Conservation (phyloP, 2,329 filamentous ascomycete species). For the Aspergillus sp. region DNA sequence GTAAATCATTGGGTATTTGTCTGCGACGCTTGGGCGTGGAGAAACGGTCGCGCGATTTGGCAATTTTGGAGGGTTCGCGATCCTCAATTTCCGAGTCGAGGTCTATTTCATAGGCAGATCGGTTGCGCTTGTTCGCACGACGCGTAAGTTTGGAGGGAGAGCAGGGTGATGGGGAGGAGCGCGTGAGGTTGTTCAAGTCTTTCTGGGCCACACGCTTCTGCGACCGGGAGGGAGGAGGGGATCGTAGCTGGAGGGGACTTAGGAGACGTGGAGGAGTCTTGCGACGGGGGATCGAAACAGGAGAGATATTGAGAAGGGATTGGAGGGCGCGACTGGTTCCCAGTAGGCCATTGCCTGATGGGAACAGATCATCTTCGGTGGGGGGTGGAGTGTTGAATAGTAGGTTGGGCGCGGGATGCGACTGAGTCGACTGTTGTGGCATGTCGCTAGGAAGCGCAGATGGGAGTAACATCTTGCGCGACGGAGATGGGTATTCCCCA, state of each 20-base stretch:
- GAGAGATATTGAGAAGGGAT: conserved; percentile 44
- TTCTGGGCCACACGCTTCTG: conserved; percentile 23
- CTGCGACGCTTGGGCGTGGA: conserved; percentile 51
- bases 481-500: neutral
- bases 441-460: conserved; percentile 50
- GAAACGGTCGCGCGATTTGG: conserved; percentile 27
- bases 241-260: conserved; percentile 40
- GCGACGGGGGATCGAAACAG: conserved; percentile 39
- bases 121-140: conserved; percentile 44
- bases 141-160: conserved; percentile 32
- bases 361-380: conserved; percentile 34
- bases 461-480: conserved; percentile 46
- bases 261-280: conserved; percentile 42
- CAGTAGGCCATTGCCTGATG: conserved; percentile 41
- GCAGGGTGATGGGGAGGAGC: conserved; percentile 23
- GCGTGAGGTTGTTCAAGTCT: conserved; percentile 21
- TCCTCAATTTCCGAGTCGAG: conserved; percentile 15
- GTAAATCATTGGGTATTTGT: conserved; percentile 46
- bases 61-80: conserved; percentile 19
- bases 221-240: conserved; percentile 32
- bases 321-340: conserved; percentile 48
- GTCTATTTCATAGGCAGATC: conserved; percentile 30
- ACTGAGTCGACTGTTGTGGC: conserved; percentile 34
- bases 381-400: conserved; percentile 44
- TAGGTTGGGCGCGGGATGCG: conserved; percentile 39